These are phyloP conservation scores for Heterobasidion occidentale DNA, from an alignment of 1,284 basidiomycete genomes.

Conservation along the genomic window DNA sequence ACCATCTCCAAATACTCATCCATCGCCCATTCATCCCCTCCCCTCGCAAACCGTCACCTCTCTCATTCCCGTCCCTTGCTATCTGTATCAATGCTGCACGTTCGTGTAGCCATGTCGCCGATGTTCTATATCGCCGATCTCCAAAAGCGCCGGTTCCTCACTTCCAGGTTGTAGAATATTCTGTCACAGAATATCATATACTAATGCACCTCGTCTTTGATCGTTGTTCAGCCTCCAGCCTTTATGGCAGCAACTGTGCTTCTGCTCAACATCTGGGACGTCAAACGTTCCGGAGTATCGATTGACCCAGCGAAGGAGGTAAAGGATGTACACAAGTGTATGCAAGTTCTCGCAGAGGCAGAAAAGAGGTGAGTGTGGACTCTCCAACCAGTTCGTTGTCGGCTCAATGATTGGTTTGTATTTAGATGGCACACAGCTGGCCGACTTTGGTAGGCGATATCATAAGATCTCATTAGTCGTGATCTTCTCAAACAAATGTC, in stretches of 20 bases:
- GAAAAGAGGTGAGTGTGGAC: conserved; percentile 36
- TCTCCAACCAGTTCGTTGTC: not conserved
- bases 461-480: not conserved
- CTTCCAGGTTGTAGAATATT: not conserved
- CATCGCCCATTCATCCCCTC: conserved; percentile 80
- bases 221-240: conserved; percentile 27
- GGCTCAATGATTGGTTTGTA: not conserved
- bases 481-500: not conserved
- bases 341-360: conserved; percentile 47
- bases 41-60: conserved; percentile 44
- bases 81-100: conserved; percentile 83
- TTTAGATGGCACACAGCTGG: conserved; percentile 41
- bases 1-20: conserved; percentile 70
- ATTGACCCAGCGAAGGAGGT: conserved; percentile 55
- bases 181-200: not conserved
- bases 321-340: conserved; percentile 64
- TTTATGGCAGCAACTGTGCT: conserved; percentile 66
- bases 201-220: not conserved
- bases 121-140: conserved; percentile 34
- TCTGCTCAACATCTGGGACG: conserved; percentile 69
- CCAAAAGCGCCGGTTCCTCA: conserved; percentile 10
- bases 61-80: conserved; percentile 66
- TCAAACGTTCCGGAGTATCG: conserved; percentile 46
- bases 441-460: conserved; percentile 27
- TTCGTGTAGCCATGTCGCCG: conserved; percentile 66